A percentile compares a stretch with the other conserved stretches of the same genome.
Evolutionary conservation across 1,139 yeast genomes (phyloP).

Genomic region (Suhomyces coccinellae): DNA sequence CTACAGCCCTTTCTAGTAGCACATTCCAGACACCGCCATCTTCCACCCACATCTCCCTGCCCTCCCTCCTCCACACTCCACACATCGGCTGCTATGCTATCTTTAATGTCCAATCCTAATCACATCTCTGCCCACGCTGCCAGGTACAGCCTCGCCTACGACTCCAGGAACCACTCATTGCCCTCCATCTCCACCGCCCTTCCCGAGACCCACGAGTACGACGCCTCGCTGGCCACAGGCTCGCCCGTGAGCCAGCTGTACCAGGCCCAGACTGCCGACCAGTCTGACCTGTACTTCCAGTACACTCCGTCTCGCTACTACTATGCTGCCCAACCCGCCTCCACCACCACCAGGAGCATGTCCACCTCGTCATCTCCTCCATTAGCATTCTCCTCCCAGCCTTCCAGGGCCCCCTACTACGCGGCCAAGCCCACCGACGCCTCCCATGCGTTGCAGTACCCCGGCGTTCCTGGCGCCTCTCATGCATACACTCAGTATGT

Average conservation of each 20-base stretch:
- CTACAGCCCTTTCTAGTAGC: no score
- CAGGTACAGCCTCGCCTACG: conserved; percentile 1
- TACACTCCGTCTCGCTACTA: conserved; percentile 6
- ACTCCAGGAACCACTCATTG: not conserved
- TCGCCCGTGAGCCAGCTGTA: conserved; percentile 4
- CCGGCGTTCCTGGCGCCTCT: conserved; percentile 1
- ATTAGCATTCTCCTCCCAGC: conserved; percentile 2
- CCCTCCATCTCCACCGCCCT: conserved; percentile 1
- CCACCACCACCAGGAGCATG: conserved; percentile 1
- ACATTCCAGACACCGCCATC: no score
- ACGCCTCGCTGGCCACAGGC: conserved; percentile 1
- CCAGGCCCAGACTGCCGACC: not conserved
- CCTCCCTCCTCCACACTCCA: not conserved
- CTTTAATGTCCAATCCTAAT: conserved; percentile 10
- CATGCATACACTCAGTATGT: conserved; percentile 7
- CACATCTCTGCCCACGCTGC: conserved; percentile 1
- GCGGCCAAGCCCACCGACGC: conserved; percentile 2
- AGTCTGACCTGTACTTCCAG: conserved; percentile 8
- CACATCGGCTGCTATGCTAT: conserved; percentile 6
- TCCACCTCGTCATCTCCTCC: conserved; percentile 7
- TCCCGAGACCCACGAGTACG: conserved; percentile 1
- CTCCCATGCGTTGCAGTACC: conserved; percentile 1
- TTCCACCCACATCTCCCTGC: no score
- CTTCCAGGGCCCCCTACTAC: conserved; percentile 6
- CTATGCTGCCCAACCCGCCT: not conserved